phyloP scores from a whole-genome alignment of 2,329 filamentous ascomycete species.

The Diplodia sapinea region DNA sequence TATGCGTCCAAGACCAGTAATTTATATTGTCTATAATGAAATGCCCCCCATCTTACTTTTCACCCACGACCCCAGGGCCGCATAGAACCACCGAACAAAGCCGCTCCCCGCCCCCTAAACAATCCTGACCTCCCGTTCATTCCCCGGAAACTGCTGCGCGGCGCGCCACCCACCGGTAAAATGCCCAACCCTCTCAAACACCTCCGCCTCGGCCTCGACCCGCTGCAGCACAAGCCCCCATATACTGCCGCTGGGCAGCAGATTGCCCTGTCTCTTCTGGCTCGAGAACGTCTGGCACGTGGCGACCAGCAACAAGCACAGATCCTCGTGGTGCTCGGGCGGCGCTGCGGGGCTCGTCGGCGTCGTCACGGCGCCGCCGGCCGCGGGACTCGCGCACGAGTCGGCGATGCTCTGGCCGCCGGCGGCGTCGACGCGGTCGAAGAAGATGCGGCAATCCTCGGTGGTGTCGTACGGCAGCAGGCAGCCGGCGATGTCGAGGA shows the following conservation, averaged over 20 bases:
- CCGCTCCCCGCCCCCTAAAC: not conserved
- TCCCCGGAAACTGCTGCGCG: constrained; percentile 20
- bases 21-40: no score
- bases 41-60: no score
- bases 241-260: constrained; percentile 13
- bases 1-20: no score
- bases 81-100: no score
- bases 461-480: constrained; percentile 12
- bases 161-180: constrained; percentile 8
- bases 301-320: not conserved
- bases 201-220: not conserved
- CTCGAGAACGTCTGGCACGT: constrained; percentile 19
- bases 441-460: constrained; percentile 21
- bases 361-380: not conserved
- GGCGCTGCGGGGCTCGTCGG: not conserved
- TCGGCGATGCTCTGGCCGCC: not conserved
- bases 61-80: no score
- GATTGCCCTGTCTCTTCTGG: constrained; percentile 18
- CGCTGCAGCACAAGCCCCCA: constrained; percentile 1
- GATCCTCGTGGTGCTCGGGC: not conserved
- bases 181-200: constrained; percentile 6
- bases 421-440: not conserved
- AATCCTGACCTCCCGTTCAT: constrained; percentile 8
- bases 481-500: constrained; percentile 1
- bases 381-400: not conserved